phyloP scores from a whole-genome alignment of 1,284 basidiomycete genomes.

The Ustilago shanxiensis region DNA sequence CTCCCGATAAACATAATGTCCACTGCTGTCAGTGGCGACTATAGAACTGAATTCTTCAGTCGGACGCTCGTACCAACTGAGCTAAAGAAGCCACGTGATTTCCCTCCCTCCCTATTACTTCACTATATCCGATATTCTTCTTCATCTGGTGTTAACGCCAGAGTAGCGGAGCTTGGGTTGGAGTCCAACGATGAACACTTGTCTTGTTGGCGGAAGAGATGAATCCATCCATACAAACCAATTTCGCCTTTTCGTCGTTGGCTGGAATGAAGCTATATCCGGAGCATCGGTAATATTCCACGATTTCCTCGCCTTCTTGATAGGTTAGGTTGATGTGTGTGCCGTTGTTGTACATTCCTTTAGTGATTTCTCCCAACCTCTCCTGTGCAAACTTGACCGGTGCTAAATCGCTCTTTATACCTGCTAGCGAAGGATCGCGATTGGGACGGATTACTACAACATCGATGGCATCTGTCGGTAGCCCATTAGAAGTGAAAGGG shows the following conservation, averaged over 20 bases:
- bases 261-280: conserved; percentile 77
- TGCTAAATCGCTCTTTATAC: not conserved
- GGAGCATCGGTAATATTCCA: conserved; percentile 84
- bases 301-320: conserved; percentile 72
- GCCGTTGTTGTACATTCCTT: conserved; percentile 63
- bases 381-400: conserved; percentile 30
- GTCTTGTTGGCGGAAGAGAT: conserved; percentile 4
- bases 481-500: not conserved
- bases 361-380: conserved; percentile 37
- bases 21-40: conserved; percentile 19
- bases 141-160: not conserved
- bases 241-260: not conserved
- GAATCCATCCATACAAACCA: conserved; percentile 43
- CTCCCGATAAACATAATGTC: conserved; percentile 13
- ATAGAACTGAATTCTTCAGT: conserved; percentile 54
- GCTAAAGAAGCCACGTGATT: conserved; percentile 47
- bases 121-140: too few relatives aligned
- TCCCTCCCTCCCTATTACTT: too few relatives aligned
- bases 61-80: conserved; percentile 62
- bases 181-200: conserved; percentile 15
- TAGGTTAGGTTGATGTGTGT: conserved; percentile 56
- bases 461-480: conserved; percentile 75
- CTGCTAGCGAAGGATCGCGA: conserved; percentile 74
- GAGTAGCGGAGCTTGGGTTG: not conserved
- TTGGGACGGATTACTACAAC: conserved; percentile 84